phyloP scores from a whole-genome alignment of 2,329 filamentous ascomycete species.

The Paraphaeosphaeria minitans region DNA sequence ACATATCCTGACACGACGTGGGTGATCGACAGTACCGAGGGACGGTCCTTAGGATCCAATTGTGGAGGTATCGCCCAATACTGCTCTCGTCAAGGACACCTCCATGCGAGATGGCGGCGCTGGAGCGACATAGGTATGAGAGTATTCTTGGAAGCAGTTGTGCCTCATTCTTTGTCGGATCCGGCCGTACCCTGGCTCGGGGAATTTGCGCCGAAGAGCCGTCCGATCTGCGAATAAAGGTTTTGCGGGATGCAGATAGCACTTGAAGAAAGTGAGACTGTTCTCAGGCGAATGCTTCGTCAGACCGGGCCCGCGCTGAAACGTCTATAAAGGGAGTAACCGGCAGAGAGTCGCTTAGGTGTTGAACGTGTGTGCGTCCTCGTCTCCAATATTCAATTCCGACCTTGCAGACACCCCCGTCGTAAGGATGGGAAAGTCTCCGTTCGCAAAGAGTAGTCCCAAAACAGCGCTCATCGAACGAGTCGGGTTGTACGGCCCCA shows the following conservation, averaged over 20 bases:
- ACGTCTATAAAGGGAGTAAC: neutral
- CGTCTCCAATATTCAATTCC: neutral
- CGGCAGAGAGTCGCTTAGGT: neutral
- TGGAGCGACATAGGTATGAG: slow-evolving; percentile 24
- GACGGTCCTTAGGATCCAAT: slow-evolving; percentile 5
- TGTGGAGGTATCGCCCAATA: slow-evolving; percentile 17
- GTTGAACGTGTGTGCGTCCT: neutral
- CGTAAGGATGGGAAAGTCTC: slow-evolving; percentile 23
- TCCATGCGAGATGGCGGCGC: slow-evolving; percentile 27
- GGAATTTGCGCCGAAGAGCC: slow-evolving; percentile 23
- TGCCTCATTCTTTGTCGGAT: slow-evolving; percentile 23
- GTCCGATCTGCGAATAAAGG: slow-evolving; percentile 10
- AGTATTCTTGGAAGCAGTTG: slow-evolving; percentile 17
- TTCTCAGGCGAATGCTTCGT: neutral
- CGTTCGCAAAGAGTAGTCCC: slow-evolving; percentile 52
- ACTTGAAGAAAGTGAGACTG: neutral
- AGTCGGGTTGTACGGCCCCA: slow-evolving; percentile 42
- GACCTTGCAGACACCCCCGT: slow-evolving; percentile 2
- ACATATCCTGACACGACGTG: slow-evolving; percentile 20
- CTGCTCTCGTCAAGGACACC: slow-evolving; percentile 25
- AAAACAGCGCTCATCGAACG: slow-evolving; percentile 52
- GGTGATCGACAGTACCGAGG: slow-evolving; percentile 31
- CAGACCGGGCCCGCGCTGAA: neutral
- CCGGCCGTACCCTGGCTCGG: slow-evolving; percentile 16
- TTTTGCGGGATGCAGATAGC: slow-evolving; percentile 1